Percentiles rank a stretch among this genome's conserved stretches.
Conservation (phyloP, 192 early-diverging fungal species). For the Coemansia interrupta region DNA sequence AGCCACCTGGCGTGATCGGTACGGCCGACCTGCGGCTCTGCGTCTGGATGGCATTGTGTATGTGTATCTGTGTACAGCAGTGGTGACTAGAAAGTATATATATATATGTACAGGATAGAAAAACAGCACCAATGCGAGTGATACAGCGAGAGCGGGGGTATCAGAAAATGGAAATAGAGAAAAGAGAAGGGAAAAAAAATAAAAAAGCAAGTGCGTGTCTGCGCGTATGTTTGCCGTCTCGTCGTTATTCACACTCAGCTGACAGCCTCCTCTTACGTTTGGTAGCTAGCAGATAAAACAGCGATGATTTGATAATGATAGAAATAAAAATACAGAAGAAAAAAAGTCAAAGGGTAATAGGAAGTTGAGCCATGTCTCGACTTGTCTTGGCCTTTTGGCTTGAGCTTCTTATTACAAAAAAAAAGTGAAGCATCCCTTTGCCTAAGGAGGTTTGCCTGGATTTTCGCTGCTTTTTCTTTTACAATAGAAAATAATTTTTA, state of each 20-base stretch:
- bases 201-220: neutral
- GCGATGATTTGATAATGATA: too few relatives aligned
- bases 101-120: neutral
- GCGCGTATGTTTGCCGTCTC: neutral
- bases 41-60: constrained; percentile 8
- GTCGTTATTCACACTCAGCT: neutral
- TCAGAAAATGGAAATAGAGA: neutral
- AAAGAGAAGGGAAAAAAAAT: neutral
- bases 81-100: neutral
- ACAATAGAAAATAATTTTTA: too few relatives aligned
- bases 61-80: neutral
- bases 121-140: too few relatives aligned
- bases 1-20: constrained; percentile 1
- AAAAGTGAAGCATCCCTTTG: neutral
- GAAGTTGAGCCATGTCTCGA: neutral
- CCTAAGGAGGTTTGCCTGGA: too few relatives aligned
- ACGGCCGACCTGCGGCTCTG: neutral
- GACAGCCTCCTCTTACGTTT: neutral
- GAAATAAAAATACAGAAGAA: neutral
- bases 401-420: neutral
- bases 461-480: too few relatives aligned
- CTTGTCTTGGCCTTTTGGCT: neutral
- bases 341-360: neutral
- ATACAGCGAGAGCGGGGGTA: too few relatives aligned
- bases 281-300: neutral